These are phyloP conservation scores for Moelleriella libera DNA, from an alignment of 2,329 filamentous ascomycete species.

Conservation along the genomic window DNA sequence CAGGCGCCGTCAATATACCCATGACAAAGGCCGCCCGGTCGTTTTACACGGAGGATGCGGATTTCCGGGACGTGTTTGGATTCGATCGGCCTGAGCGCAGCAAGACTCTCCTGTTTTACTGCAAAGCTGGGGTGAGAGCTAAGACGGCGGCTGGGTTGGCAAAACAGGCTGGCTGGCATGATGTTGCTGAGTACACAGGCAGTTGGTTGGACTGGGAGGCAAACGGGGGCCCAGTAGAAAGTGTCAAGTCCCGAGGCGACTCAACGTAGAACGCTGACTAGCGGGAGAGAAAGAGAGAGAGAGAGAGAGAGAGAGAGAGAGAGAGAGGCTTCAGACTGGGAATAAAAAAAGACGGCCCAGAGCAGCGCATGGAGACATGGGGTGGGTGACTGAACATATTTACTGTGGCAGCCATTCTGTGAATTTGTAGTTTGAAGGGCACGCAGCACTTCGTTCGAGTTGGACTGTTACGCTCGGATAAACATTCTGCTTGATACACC, in stretches of 20 bases:
- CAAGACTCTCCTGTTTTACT: conserved; percentile 68
- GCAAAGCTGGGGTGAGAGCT: conserved; percentile 79
- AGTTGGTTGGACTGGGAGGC: conserved; percentile 74
- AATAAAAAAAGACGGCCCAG: too few species aligned
- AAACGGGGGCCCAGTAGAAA: conserved; percentile 46
- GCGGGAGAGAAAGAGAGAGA: conserved; percentile 14
- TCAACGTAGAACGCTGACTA: conserved; percentile 16
- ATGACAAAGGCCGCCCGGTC: conserved; percentile 64
- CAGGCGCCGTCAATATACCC: conserved; percentile 70
- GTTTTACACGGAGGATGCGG: conserved; percentile 59
- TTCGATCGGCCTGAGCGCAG: conserved; percentile 50
- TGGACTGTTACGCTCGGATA: too few species aligned
- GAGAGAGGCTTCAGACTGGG: too few species aligned
- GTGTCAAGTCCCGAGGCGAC: conserved; percentile 7
- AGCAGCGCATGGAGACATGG: neutral
- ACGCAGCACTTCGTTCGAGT: too few species aligned
- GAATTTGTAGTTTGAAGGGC: neutral
- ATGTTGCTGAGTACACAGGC: conserved; percentile 58
- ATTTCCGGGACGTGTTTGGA: conserved; percentile 74
- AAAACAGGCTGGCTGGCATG: conserved; percentile 57
- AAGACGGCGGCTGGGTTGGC: conserved; percentile 66
- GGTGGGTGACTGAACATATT: neutral
- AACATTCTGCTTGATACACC: too few species aligned
- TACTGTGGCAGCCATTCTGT: neutral
- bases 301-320: neutral